Conservation (phyloP, 495 filamentous ascomycete genomes). For the Durotheca rogersii region DNA sequence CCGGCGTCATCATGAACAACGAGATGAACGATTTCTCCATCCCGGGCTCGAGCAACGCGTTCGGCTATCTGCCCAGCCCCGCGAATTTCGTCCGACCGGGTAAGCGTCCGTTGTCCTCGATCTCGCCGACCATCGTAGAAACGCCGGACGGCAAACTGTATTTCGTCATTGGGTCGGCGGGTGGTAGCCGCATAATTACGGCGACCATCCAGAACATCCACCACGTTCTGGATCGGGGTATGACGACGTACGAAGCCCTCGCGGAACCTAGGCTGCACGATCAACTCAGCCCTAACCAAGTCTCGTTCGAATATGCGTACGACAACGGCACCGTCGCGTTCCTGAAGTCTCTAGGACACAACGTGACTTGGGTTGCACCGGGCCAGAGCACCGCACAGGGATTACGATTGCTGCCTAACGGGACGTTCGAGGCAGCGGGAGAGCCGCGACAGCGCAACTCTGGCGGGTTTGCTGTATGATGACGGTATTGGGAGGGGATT, state of each 20-base stretch:
- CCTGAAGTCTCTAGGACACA: constrained; percentile 65
- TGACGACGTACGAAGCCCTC: constrained; percentile 61
- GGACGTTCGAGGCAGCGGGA: constrained; percentile 58
- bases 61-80: constrained; percentile 77
- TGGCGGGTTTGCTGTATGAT: constrained; percentile 67
- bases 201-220: constrained; percentile 75
- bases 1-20: constrained; percentile 82
- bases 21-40: constrained; percentile 96
- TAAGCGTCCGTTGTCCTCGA: constrained; percentile 80
- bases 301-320: constrained; percentile 69
- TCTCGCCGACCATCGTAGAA: constrained; percentile 75
- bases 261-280: constrained; percentile 74
- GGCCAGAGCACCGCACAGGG: constrained; percentile 71
- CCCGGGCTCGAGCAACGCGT: constrained; percentile 70
- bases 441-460: constrained; percentile 76
- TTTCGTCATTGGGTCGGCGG: constrained; percentile 73
- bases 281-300: constrained; percentile 71
- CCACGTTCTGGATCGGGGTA: constrained; percentile 65
- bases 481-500: too few species aligned
- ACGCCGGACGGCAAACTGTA: constrained; percentile 65
- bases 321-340: constrained; percentile 65
- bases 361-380: constrained; percentile 68
- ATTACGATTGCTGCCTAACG: constrained; percentile 65
- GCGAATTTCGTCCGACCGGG: constrained; percentile 78
- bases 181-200: constrained; percentile 87